phyloP scores from a whole-genome alignment of 2,329 filamentous ascomycete species.

The Sporothrix humicola region DNA sequence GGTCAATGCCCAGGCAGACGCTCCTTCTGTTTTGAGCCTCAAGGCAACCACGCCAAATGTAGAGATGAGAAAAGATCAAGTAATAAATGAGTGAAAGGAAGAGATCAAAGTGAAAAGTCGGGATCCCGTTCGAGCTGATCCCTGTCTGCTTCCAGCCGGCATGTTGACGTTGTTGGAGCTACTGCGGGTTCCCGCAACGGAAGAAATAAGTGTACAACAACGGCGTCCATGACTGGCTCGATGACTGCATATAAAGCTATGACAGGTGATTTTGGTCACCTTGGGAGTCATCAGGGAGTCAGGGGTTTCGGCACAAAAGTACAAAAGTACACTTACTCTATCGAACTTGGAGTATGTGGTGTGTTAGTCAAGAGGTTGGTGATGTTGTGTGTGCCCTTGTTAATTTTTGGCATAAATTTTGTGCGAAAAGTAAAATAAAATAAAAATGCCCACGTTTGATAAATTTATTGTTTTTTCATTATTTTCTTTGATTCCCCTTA shows the following conservation, averaged over 20 bases:
- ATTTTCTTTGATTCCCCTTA: background rate
- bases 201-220: background rate
- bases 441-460: background rate
- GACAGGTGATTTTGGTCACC: background rate
- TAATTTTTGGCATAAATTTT: background rate
- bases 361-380: background rate
- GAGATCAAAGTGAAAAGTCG: background rate
- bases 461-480: background rate
- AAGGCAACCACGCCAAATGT: conserved; percentile 26
- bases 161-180: conserved; percentile 6
- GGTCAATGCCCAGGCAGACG: conserved; percentile 26
- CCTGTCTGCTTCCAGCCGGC: background rate
- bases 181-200: conserved; percentile 9
- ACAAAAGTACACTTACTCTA: background rate
- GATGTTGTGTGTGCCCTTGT: background rate
- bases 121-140: background rate
- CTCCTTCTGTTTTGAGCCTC: conserved; percentile 9
- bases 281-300: conserved; percentile 13
- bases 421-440: background rate
- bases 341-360: background rate
- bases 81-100: too few species aligned
- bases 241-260: background rate
- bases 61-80: too few species aligned
- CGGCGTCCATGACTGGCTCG: background rate
- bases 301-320: background rate